These are phyloP conservation scores for Yamadazyma kitorensis DNA, from an alignment of 805 yeast genomes.

Conservation along the genomic window DNA sequence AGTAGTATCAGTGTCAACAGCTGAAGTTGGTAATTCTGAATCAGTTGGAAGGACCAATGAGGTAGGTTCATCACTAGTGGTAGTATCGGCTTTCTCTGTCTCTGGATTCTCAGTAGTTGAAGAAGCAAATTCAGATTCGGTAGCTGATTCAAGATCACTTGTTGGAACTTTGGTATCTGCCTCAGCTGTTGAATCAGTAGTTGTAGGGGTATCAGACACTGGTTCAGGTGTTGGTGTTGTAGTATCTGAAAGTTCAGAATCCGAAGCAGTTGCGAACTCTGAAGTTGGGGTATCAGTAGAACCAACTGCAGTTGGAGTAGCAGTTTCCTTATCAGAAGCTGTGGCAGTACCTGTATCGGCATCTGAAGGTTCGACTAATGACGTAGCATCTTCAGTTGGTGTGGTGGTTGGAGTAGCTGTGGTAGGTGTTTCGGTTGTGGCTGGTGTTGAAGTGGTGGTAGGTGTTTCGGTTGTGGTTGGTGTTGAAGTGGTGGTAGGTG, in stretches of 20 bases:
- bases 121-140: slow-evolving; percentile 4
- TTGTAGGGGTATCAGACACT: slow-evolving; percentile 2
- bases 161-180: too few species aligned
- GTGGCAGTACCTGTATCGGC: neutral
- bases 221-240: slow-evolving; percentile 5
- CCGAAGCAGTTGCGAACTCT: slow-evolving; percentile 1
- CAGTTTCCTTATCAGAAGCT: slow-evolving; percentile 2
- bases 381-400: slow-evolving; percentile 2
- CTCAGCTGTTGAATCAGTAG: neutral
- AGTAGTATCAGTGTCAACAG: slow-evolving; percentile 3
- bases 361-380: slow-evolving; percentile 1
- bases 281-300: slow-evolving; percentile 1
- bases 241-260: neutral
- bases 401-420: slow-evolving; percentile 4
- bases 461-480: slow-evolving; percentile 2
- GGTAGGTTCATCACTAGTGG: too few species aligned
- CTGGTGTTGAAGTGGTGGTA: neutral
- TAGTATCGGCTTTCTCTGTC: neutral
- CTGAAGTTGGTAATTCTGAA: slow-evolving; percentile 4
- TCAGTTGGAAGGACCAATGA: too few species aligned
- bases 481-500: slow-evolving; percentile 3
- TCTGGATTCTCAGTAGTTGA: slow-evolving; percentile 5
- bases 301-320: slow-evolving; percentile 1
- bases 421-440: slow-evolving; percentile 2
- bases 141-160: too few species aligned